Base-by-base conservation (phyloP, 306 rosid genomes). In the Glycine soja region DNA sequence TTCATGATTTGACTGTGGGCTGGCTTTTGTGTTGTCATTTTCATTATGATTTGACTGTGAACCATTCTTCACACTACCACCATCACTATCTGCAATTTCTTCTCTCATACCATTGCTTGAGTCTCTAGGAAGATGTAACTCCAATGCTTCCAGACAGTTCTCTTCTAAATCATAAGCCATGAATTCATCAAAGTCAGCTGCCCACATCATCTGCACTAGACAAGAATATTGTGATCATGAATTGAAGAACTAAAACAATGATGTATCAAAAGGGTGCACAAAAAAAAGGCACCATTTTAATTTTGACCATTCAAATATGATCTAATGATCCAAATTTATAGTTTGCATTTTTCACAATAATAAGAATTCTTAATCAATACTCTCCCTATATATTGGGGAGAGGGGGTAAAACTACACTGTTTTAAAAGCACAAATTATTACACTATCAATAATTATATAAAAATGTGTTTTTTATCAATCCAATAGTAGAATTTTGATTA, bases 121-220 rank as follows among this genome's bases (percentile, higher is more conserved):
- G 81, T 81, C 89, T 74, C 85, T 87, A 38, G 94, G 93, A 84
- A 94, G 90, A 64, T 87, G 88, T 72, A 94, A 54, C 10, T 82
- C 83, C 84, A 94, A 89, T 76, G 92, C 88, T 88, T 90, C 91
- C 79, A 85, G 89, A 84, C 98, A 88, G 75, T 82, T 89, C 75
- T 82, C 87, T 78, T 89, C 92, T 67, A 94, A 91, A 76, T 81
- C 86, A 80, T 80, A 80, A 65, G 82, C 86, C 81, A 85, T 64
- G 63, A 94, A 91, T 86, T 91, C 97, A 86, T 91, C 91, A 87
- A 92, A 94, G 87, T 94, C 98, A 85, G 98, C 92, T 14, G 98
- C 97, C 98, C 98, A 94, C 89, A 94, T 92, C 98, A 94, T 94
- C 98, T 94, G 90, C 84, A 81, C 73, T 70, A 16, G 74, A 43